Percentiles rank a stretch among this genome's conserved stretches.
Conservation (phyloP, 2,329 filamentous ascomycete genomes). For the Neoscytalidium dimidiatum region DNA sequence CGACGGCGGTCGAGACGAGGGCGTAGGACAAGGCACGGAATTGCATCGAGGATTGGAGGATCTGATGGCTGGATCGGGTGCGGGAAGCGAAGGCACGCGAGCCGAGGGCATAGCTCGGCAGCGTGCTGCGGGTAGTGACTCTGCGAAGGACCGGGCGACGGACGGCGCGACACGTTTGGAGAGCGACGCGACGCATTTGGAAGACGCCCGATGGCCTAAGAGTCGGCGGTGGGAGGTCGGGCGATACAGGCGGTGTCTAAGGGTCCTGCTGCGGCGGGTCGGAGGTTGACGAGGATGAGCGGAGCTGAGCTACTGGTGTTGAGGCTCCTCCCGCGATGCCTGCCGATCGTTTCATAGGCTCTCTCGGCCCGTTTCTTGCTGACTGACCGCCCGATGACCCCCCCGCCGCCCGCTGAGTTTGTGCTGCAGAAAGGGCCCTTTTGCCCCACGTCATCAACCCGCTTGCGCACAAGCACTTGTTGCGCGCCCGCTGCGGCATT, state of each 20-base stretch:
- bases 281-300: slow-evolving; percentile 10
- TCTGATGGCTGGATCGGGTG: slow-evolving; percentile 36
- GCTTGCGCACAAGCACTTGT: background rate
- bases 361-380: slow-evolving; percentile 13
- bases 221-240: slow-evolving; percentile 1
- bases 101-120: slow-evolving; percentile 47
- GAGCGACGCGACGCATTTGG: slow-evolving; percentile 72
- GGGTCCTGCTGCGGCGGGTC: background rate
- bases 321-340: slow-evolving; percentile 10
- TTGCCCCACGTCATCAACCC: slow-evolving; percentile 18
- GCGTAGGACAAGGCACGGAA: slow-evolving; percentile 68
- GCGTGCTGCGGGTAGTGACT: slow-evolving; percentile 49
- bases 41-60: slow-evolving; percentile 73
- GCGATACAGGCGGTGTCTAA: background rate
- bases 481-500: background rate
- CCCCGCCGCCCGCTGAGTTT: background rate
- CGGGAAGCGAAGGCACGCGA: slow-evolving; percentile 47
- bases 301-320: slow-evolving; percentile 1
- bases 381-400: no score
- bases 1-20: slow-evolving; percentile 67
- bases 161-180: slow-evolving; percentile 68
- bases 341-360: slow-evolving; percentile 9
- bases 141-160: slow-evolving; percentile 65
- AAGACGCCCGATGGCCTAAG: slow-evolving; percentile 8
- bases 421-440: no score